Evolutionary conservation across 306 rosid species (phyloP).

Genomic region (Styphnolobium japonicum): DNA sequence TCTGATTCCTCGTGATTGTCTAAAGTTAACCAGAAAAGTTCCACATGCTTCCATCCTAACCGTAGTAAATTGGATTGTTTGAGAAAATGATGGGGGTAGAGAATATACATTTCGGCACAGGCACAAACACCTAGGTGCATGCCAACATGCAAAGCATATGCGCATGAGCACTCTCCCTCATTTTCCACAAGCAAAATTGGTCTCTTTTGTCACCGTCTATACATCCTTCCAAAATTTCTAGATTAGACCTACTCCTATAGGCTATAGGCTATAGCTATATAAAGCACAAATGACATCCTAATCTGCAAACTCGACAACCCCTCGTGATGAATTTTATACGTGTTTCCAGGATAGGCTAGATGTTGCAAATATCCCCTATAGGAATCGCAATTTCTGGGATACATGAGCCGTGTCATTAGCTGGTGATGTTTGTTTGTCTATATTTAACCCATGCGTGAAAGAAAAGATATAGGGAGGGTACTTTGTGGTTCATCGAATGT

Average conservation of each 20-base stretch:
- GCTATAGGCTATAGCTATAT: not conserved
- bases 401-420: not conserved
- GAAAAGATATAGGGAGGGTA: not conserved
- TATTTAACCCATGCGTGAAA: slow-evolving; percentile 6
- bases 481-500: not conserved
- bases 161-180: not conserved
- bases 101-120: not conserved
- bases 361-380: slow-evolving; percentile 7
- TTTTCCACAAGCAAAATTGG: not conserved
- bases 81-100: not conserved
- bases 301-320: not conserved
- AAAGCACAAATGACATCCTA: not conserved
- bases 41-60: not conserved
- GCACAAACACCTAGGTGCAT: not conserved
- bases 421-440: slow-evolving; percentile 10
- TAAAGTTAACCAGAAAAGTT: too few species aligned
- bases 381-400: slow-evolving; percentile 23
- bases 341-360: not conserved
- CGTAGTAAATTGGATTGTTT: not conserved
- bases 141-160: slow-evolving; percentile 28
- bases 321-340: not conserved
- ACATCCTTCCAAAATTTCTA: not conserved
- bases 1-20: too few species aligned
- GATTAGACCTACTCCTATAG: not conserved
- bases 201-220: not conserved